These are phyloP conservation scores for Salisapilia sapeloensis DNA, from an alignment of 352 stramenopile species.

Conservation along the genomic window DNA sequence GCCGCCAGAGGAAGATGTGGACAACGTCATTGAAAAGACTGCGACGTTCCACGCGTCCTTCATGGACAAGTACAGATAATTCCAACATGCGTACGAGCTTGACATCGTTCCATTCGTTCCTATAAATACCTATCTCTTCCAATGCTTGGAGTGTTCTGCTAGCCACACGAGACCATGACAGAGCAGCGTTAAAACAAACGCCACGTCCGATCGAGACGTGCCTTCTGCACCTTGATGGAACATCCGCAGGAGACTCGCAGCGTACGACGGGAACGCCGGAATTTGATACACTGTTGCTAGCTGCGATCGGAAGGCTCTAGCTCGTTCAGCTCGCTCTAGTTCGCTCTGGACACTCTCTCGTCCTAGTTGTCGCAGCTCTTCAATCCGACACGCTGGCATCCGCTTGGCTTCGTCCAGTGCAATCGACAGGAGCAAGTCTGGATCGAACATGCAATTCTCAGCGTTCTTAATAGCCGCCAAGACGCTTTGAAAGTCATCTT, in stretches of 20 bases:
- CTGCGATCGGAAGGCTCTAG: slow-evolving; percentile 42
- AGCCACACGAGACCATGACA: slow-evolving; percentile 72
- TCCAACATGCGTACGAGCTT: too few relatives aligned
- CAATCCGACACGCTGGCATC: slow-evolving; percentile 17
- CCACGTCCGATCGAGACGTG: slow-evolving; percentile 50
- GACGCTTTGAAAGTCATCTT: slow-evolving; percentile 53
- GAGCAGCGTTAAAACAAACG: slow-evolving; percentile 60
- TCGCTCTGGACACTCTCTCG: slow-evolving; percentile 40
- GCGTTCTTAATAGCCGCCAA: slow-evolving; percentile 55
- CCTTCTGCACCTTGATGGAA: slow-evolving; percentile 61
- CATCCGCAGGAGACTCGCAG: slow-evolving; percentile 42
- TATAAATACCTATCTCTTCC: too few relatives aligned
- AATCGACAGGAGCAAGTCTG: slow-evolving; percentile 33
- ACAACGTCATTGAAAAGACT: slow-evolving; percentile 90
- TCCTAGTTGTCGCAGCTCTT: slow-evolving; percentile 27
- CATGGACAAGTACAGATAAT: slow-evolving; percentile 89
- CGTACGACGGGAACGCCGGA: slow-evolving; percentile 52
- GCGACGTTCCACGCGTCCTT: slow-evolving; percentile 92
- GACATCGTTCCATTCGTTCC: too few relatives aligned
- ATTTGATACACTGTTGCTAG: slow-evolving; percentile 61
- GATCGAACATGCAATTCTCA: slow-evolving; percentile 44
- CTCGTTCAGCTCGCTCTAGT: slow-evolving; percentile 46
- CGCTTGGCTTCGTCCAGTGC: slow-evolving; percentile 21
- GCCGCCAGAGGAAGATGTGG: slow-evolving; percentile 91
- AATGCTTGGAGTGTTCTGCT: slow-evolving; percentile 50